Base-by-base conservation (phyloP, 2,329 filamentous ascomycete genomes). In the Botrytis deweyae region DNA sequence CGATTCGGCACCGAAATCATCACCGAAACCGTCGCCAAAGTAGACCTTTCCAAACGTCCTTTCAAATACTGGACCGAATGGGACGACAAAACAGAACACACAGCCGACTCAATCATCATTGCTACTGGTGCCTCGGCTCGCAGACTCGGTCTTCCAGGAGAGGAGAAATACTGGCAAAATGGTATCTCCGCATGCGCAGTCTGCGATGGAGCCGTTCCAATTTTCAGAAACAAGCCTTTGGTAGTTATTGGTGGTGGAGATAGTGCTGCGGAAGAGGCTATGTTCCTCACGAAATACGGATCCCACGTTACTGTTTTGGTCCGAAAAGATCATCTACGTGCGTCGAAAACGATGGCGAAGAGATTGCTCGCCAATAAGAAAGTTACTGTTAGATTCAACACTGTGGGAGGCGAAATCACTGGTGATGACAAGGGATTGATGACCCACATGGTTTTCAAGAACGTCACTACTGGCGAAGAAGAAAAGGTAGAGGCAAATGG, bases 241-340 rank as follows among this genome's bases (percentile, higher is more conserved):
- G 93, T 95, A 59, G 96, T 99, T 68, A 98, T 99, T 77, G 96
- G 96, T 76, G 97, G 96, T 76, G 96, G 96, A 80, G 96, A 99
- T 85, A 97, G 93, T 25, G 96, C 96, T 29, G 96, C 97, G 42
- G 97, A 99, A 85, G 96, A 99, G 88, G 94, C 95, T 73, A 92
- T 97, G 79, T 99, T 98, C 86, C 86, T 99, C 79, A 97, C 96
- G 76, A 99, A 98, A 88, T 99, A 98, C 86, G 96, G 92, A 77
- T 94, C 91, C 84, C 94, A 96, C 83, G 95, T 99, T 76, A 97
- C 93, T 33, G 96, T 99, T 9, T 88, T 99, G 52, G 97, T 99
- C 74, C 90, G 96, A 77, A 91, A 89, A 80, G 95, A 97, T 82
- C 89, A 92, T 82, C 88, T 99, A 77, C 90, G 96, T 75, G 96